These are phyloP conservation scores for Phytophthora quininea DNA, from an alignment of 352 stramenopile genomes.

Conservation along the genomic window DNA sequence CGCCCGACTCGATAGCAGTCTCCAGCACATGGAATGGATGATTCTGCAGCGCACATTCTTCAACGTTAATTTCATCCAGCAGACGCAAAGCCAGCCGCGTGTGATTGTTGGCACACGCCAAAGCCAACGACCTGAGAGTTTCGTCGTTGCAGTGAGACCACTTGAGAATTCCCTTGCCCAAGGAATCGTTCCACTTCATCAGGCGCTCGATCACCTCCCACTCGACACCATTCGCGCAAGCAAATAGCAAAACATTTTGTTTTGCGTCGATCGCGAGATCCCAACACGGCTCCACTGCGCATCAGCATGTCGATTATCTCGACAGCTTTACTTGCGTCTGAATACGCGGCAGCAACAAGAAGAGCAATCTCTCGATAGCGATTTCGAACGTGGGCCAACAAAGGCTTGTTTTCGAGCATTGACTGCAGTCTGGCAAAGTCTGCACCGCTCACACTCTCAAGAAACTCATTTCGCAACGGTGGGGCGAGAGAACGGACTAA, in stretches of 20 bases:
- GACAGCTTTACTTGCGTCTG: conserved; percentile 3
- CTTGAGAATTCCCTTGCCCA: conserved; percentile 1
- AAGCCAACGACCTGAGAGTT: neutral
- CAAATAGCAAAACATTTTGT: conserved; percentile 7
- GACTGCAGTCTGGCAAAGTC: neutral
- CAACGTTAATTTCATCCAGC: conserved; percentile 3
- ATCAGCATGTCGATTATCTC: conserved; percentile 10
- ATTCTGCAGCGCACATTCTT: conserved; percentile 2
- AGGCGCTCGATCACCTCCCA: conserved; percentile 3
- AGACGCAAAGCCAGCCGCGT: conserved; percentile 4
- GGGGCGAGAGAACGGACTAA: neutral
- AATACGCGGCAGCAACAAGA: neutral
- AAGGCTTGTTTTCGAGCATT: conserved; percentile 7
- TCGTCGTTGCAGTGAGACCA: conserved; percentile 3
- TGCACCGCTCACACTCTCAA: neutral
- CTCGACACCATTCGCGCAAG: conserved; percentile 2
- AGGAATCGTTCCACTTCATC: conserved; percentile 3
- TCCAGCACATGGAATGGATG: conserved; percentile 10
- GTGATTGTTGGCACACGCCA: neutral
- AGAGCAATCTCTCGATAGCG: conserved; percentile 4
- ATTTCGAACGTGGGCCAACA: conserved; percentile 1
- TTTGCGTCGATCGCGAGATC: conserved; percentile 2
- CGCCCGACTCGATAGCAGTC: neutral
- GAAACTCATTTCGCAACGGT: neutral
- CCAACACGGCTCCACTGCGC: conserved; percentile 1